Evolutionary conservation across 768 basidiomycete species (phyloP).

Genomic region (Suillus fuscotomentosus): DNA sequence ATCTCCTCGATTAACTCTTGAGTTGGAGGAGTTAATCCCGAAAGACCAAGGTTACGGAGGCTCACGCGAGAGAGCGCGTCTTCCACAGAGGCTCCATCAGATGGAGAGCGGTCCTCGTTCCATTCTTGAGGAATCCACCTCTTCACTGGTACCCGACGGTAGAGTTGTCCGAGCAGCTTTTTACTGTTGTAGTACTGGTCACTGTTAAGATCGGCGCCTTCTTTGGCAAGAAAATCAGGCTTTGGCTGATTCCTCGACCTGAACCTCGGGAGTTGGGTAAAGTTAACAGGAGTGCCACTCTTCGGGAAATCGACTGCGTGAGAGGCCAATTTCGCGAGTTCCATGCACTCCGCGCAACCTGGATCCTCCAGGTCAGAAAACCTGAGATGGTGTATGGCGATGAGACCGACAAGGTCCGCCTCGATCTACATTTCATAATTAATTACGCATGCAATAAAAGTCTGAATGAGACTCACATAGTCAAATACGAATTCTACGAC

Average conservation of each 20-base stretch:
- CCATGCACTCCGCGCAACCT: slow-evolving; percentile 35
- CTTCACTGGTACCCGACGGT: slow-evolving; percentile 40
- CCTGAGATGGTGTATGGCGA: slow-evolving; percentile 42
- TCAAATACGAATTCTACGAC: slow-evolving; percentile 48
- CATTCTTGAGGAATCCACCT: slow-evolving; percentile 30
- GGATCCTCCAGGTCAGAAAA: slow-evolving; percentile 41
- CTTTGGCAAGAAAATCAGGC: slow-evolving; percentile 47
- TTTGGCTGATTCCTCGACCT: slow-evolving; percentile 17
- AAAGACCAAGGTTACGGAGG: slow-evolving; percentile 34
- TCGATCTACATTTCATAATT: slow-evolving; percentile 25
- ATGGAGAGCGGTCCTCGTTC: slow-evolving; percentile 18
- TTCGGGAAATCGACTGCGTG: slow-evolving; percentile 51
- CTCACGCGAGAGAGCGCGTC: slow-evolving; percentile 22
- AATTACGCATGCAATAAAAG: not conserved
- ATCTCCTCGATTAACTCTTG: slow-evolving; percentile 36
- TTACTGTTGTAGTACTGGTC: slow-evolving; percentile 37
- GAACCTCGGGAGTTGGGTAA: slow-evolving; percentile 31
- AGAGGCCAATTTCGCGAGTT: slow-evolving; percentile 43
- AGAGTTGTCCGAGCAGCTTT: slow-evolving; percentile 44
- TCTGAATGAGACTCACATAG: slow-evolving; percentile 32
- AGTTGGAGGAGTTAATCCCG: slow-evolving; percentile 19
- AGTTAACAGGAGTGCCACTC: slow-evolving; percentile 40
- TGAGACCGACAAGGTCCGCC: slow-evolving; percentile 40
- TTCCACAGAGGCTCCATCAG: slow-evolving; percentile 26
- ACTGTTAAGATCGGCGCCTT: slow-evolving; percentile 29